Conservation (phyloP, 2,329 filamentous ascomycete species). For the Phoma sp. region DNA sequence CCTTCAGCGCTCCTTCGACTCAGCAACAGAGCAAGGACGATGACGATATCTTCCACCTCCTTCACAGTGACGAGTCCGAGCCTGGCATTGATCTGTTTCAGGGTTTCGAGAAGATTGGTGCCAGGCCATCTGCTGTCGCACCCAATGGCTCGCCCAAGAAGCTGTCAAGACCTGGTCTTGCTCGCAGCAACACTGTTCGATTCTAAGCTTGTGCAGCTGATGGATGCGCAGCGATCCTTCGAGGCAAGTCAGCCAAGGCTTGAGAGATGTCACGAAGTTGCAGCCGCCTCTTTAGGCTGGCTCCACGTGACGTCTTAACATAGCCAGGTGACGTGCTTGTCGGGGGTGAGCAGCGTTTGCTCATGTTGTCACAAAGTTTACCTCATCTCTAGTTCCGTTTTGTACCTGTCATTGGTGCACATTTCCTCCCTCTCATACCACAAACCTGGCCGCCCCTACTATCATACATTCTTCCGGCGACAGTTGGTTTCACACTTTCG, state of each 20-base stretch:
- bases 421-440: conserved; percentile 17
- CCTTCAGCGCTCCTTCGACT: conserved; percentile 35
- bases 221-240: not conserved
- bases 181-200: conserved; percentile 42
- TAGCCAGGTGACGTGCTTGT: not conserved
- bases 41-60: conserved; percentile 63
- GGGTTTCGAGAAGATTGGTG: conserved; percentile 76
- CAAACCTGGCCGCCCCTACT: conserved; percentile 9
- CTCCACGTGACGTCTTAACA: conserved; percentile 8
- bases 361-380: not conserved
- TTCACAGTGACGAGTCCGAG: conserved; percentile 64
- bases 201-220: conserved; percentile 31
- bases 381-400: conserved; percentile 13
- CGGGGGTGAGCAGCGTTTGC: not conserved
- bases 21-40: conserved; percentile 49
- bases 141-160: conserved; percentile 46
- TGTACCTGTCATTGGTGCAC: conserved; percentile 16
- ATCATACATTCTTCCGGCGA: conserved; percentile 15
- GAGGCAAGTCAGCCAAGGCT: conserved; percentile 1
- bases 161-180: conserved; percentile 35
- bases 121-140: conserved; percentile 38
- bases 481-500: conserved; percentile 22
- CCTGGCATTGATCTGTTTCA: conserved; percentile 74
- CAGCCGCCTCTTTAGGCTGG: conserved; percentile 9
- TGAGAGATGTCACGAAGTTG: conserved; percentile 13